A percentile compares a stretch with the other conserved stretches of the same genome.
Conservation (phyloP, 1,139 yeast genomes). For the Debaryomyces robertsiae region DNA sequence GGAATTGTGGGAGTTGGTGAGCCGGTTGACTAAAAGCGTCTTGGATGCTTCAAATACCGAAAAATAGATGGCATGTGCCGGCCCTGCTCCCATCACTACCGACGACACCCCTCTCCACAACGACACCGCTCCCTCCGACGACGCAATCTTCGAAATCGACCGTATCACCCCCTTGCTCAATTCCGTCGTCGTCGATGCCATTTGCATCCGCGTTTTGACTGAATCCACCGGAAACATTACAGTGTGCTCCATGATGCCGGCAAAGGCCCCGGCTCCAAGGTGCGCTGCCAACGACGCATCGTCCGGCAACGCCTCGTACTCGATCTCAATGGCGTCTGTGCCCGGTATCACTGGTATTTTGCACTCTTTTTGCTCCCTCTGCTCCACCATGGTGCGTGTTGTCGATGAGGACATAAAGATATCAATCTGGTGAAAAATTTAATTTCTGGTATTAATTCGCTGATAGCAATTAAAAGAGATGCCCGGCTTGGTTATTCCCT, state of each 20-base stretch:
- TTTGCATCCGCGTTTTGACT: conserved; percentile 94
- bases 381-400: background rate
- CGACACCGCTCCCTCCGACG: conserved; percentile 88
- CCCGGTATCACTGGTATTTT: conserved; percentile 20
- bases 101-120: conserved; percentile 96
- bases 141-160: conserved; percentile 72
- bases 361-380: conserved; percentile 7
- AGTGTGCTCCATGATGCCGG: conserved; percentile 98
- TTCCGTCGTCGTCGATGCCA: conserved; percentile 46
- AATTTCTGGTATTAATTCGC: background rate
- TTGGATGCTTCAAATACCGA: conserved; percentile 92
- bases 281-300: conserved; percentile 84
- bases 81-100: conserved; percentile 97
- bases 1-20: conserved; percentile 34
- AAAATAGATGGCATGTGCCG: conserved; percentile 97
- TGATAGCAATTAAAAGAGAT: no score
- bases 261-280: conserved; percentile 91
- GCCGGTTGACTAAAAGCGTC: conserved; percentile 50
- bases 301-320: conserved; percentile 91
- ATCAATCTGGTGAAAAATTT: background rate
- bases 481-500: no score
- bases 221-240: conserved; percentile 97
- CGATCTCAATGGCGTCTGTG: conserved; percentile 54
- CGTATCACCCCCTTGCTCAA: conserved; percentile 48
- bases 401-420: background rate